Evolutionary conservation across 2,329 filamentous ascomycete genomes (phyloP).

Genomic region (Fusarium napiforme): DNA sequence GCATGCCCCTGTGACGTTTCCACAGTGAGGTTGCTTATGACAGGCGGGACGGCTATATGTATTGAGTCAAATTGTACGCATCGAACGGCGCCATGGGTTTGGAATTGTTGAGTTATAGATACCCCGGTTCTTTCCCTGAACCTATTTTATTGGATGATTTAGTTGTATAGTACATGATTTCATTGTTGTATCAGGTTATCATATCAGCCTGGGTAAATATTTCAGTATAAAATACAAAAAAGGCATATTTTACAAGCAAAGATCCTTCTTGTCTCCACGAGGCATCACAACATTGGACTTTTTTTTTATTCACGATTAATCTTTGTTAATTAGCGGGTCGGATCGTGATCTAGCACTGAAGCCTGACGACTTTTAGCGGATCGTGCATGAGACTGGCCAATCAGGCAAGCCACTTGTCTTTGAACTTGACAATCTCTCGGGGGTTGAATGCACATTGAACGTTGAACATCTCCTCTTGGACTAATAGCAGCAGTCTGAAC

Average conservation of each 20-base stretch:
- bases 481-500: background rate
- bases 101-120: constrained; percentile 42
- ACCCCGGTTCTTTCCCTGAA: constrained; percentile 38
- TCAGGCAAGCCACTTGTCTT: background rate
- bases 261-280: background rate
- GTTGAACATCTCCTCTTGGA: background rate
- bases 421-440: background rate
- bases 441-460: background rate
- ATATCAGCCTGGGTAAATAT: background rate
- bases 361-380: constrained; percentile 33
- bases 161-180: constrained; percentile 29
- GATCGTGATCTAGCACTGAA: constrained; percentile 30
- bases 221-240: background rate
- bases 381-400: constrained; percentile 13
- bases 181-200: background rate
- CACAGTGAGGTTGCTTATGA: constrained; percentile 28
- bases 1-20: constrained; percentile 37
- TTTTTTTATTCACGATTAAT: background rate
- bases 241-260: background rate
- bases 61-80: constrained; percentile 31
- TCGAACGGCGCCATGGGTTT: constrained; percentile 39
- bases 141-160: constrained; percentile 9
- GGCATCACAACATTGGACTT: too few species aligned
- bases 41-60: background rate
- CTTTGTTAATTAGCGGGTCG: constrained; percentile 7